Percentiles rank a stretch among this genome's conserved stretches.
Evolutionary conservation across 2,329 filamentous ascomycete species (phyloP).

Genomic region (Alternaria infectoria): DNA sequence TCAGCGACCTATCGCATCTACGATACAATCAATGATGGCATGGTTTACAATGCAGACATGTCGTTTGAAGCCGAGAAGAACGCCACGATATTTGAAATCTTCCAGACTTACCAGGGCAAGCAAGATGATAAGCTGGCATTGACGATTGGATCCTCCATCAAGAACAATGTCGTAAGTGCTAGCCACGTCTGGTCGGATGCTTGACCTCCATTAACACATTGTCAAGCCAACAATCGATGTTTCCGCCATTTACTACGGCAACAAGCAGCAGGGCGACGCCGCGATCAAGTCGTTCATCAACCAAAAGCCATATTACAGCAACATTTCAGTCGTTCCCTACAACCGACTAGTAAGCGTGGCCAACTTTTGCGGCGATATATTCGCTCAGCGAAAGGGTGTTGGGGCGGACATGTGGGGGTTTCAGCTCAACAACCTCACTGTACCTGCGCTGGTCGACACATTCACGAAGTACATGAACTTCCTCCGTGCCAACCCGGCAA

Average conservation of each 20-base stretch:
- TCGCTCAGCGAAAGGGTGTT: conserved; percentile 1
- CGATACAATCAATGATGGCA: conserved; percentile 26
- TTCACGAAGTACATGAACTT: neutral
- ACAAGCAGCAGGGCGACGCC: neutral
- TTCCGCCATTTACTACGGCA: conserved; percentile 2
- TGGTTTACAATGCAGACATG: conserved; percentile 12
- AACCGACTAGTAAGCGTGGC: conserved; percentile 2
- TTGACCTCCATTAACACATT: neutral
- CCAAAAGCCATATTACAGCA: neutral
- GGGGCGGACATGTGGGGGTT: neutral
- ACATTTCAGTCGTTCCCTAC: neutral
- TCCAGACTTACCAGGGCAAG: neutral
- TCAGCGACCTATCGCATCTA: conserved; percentile 6
- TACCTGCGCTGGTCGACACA: neutral
- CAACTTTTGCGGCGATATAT: neutral
- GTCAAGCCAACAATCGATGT: neutral
- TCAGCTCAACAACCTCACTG: neutral
- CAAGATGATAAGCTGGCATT: conserved; percentile 1
- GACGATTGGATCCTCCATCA: neutral
- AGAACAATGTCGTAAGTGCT: neutral
- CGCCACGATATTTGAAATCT: neutral
- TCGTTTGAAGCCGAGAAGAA: neutral
- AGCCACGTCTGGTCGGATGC: neutral
- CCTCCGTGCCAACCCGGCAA: neutral
- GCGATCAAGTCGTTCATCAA: neutral